phyloP scores from a whole-genome alignment of 2,329 filamentous ascomycete species.

The Clonostachys solani region DNA sequence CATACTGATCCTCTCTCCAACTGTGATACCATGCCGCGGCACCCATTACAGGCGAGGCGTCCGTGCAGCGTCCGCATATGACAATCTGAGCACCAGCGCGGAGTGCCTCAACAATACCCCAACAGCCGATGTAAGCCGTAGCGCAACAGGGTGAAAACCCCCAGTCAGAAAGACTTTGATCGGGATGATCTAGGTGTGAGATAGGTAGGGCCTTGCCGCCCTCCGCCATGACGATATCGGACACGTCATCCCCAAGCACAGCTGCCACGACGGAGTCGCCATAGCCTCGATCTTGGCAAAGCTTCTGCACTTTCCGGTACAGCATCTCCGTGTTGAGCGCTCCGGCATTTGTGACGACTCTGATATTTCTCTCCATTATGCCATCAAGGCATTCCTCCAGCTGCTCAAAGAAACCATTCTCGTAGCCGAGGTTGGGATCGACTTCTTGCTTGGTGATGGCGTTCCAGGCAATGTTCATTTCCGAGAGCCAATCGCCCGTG shows the following conservation, averaged over 20 bases:
- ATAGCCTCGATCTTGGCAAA: constrained; percentile 20
- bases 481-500: constrained; percentile 32
- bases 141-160: constrained; percentile 16
- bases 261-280: constrained; percentile 25
- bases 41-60: constrained; percentile 49
- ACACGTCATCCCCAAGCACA: constrained; percentile 31
- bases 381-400: constrained; percentile 31
- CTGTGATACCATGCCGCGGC: constrained; percentile 52
- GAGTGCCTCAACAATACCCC: constrained; percentile 38
- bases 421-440: constrained; percentile 23
- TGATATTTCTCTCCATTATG: constrained; percentile 25
- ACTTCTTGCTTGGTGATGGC: constrained; percentile 25
- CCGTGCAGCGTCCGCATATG: constrained; percentile 42
- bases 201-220: constrained; percentile 9
- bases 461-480: constrained; percentile 45
- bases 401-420: constrained; percentile 33
- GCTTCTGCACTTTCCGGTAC: constrained; percentile 19
- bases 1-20: constrained; percentile 42
- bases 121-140: constrained; percentile 43
- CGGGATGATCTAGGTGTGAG: constrained; percentile 20
- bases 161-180: constrained; percentile 19
- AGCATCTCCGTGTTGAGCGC: constrained; percentile 27
- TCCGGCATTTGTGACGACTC: constrained; percentile 33
- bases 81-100: constrained; percentile 38
- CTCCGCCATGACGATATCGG: constrained; percentile 11